phyloP scores from a whole-genome alignment of 345 rosid species.

The Pugionium dolabratum region DNA sequence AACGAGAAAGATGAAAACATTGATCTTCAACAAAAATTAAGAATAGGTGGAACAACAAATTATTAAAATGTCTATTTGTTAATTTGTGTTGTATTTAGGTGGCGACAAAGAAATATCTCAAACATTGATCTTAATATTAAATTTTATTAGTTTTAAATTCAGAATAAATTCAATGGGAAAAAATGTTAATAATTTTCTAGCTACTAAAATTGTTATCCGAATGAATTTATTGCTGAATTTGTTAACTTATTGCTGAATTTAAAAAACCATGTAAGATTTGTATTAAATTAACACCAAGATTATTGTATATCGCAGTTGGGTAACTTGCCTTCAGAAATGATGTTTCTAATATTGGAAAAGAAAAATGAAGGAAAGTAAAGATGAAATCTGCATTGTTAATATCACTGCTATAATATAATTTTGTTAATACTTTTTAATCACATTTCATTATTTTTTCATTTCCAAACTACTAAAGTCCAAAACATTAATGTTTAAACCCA shows the following conservation, averaged over 20 bases:
- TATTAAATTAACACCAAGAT: background rate
- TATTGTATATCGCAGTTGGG: background rate
- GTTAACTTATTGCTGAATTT: background rate
- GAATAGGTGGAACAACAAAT: too few species aligned
- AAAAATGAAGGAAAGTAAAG: background rate
- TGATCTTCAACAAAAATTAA: too few species aligned
- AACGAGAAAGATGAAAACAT: too few species aligned
- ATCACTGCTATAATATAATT: constrained; percentile 25
- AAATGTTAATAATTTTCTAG: too few species aligned
- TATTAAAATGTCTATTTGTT: too few species aligned
- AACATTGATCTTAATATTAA: too few species aligned
- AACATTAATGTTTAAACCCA: constrained; percentile 68
- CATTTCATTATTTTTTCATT: constrained; percentile 48
- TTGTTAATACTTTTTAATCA: constrained; percentile 5
- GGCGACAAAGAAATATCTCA: too few species aligned
- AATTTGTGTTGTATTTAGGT: too few species aligned
- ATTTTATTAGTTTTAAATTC: too few species aligned
- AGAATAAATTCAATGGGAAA: too few species aligned
- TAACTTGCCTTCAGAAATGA: background rate
- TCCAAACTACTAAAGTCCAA: constrained; percentile 67
- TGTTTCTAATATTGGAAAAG: background rate
- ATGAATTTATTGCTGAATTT: too few species aligned
- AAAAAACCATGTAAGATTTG: background rate
- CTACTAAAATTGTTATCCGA: too few species aligned
- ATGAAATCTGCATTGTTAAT: background rate